Conservation (phyloP, 2,329 filamentous ascomycete genomes). For the Cadophora gregata region DNA sequence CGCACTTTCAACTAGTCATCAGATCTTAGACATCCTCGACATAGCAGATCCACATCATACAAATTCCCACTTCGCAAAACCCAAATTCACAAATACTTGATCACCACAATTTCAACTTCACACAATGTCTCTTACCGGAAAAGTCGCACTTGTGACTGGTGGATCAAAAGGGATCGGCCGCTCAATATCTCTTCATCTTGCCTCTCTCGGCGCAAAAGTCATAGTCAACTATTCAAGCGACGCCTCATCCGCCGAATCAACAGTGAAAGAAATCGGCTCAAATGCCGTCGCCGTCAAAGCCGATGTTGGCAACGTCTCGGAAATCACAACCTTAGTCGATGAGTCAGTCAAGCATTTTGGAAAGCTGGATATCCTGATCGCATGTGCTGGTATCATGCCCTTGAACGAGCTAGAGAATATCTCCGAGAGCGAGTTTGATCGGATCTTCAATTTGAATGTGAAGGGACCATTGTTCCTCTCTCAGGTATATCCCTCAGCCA, state of each 20-base stretch:
- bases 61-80: background rate
- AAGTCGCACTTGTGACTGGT: slow-evolving; percentile 45
- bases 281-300: slow-evolving; percentile 61
- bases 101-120: background rate
- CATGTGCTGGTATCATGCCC: slow-evolving; percentile 59
- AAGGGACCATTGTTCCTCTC: slow-evolving; percentile 62
- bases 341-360: slow-evolving; percentile 56
- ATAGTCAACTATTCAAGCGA: slow-evolving; percentile 63
- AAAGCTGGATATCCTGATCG: slow-evolving; percentile 63
- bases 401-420: slow-evolving; percentile 56
- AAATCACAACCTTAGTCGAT: slow-evolving; percentile 56
- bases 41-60: background rate
- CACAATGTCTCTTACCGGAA: slow-evolving; percentile 34
- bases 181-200: slow-evolving; percentile 62
- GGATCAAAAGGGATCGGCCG: slow-evolving; percentile 65
- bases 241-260: slow-evolving; percentile 51
- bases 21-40: background rate
- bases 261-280: slow-evolving; percentile 55
- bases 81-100: background rate
- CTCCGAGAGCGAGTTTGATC: slow-evolving; percentile 58
- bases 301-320: slow-evolving; percentile 54
- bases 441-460: slow-evolving; percentile 57
- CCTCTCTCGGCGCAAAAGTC: slow-evolving; percentile 60
- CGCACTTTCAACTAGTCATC: background rate
- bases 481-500: slow-evolving; percentile 44